These are phyloP conservation scores for Botrytis porri DNA, from an alignment of 2,329 filamentous ascomycete genomes.

Conservation along the genomic window DNA sequence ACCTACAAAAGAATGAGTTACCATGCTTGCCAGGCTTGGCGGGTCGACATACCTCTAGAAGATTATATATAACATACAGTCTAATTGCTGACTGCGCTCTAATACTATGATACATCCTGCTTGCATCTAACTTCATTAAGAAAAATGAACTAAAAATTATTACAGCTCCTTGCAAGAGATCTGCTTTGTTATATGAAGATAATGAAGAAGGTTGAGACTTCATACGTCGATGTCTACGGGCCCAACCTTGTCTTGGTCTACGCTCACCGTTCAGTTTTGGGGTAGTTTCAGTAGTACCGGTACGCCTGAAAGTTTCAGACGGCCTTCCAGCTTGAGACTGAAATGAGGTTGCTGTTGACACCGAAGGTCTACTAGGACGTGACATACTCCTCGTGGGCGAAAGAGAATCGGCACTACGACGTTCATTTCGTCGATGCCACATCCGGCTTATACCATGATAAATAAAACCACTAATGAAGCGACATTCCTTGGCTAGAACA, in stretches of 20 bases:
- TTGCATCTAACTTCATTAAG: constrained; percentile 89
- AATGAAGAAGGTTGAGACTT: constrained; percentile 84
- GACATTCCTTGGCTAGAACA: constrained; percentile 67
- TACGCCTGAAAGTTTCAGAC: constrained; percentile 23
- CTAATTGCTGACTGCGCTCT: constrained; percentile 96
- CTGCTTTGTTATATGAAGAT: constrained; percentile 88
- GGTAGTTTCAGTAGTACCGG: constrained; percentile 24
- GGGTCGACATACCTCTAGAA: constrained; percentile 64
- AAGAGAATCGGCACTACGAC: constrained; percentile 39
- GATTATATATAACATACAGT: constrained; percentile 97
- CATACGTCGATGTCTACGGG: constrained; percentile 62
- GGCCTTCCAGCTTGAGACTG: constrained; percentile 28
- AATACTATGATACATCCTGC: constrained; percentile 97
- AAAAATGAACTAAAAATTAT: constrained; percentile 83
- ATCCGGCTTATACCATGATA: constrained; percentile 76
- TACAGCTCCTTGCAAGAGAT: constrained; percentile 84
- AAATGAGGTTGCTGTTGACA: constrained; percentile 32
- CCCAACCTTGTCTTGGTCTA: constrained; percentile 34
- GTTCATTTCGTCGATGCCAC: constrained; percentile 58
- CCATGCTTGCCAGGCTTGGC: background rate
- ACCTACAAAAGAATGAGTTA: constrained; percentile 87
- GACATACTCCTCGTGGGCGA: constrained; percentile 35
- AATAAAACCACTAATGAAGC: constrained; percentile 72
- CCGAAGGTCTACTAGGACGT: constrained; percentile 28
- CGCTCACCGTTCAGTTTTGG: constrained; percentile 30